These are phyloP conservation scores for Spencermartinsiella europaea DNA, from an alignment of 805 yeast genomes.

Conservation along the genomic window DNA sequence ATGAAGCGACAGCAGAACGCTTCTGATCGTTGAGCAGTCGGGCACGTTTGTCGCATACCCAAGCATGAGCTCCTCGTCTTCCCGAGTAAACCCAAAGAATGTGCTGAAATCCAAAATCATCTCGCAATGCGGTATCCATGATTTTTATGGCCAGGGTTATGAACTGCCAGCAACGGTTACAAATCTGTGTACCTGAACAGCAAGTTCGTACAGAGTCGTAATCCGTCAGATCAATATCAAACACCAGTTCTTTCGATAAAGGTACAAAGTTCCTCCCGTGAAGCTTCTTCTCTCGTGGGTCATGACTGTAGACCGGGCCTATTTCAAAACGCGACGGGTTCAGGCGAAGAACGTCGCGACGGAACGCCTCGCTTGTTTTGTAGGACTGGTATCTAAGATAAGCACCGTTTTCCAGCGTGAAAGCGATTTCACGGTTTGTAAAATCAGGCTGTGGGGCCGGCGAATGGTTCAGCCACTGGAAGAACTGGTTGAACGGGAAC, in stretches of 20 bases:
- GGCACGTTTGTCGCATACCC: conserved; percentile 89
- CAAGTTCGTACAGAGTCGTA: conserved; percentile 93
- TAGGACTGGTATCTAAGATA: conserved; percentile 87
- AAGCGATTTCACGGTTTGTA: conserved; percentile 88
- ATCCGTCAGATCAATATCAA: conserved; percentile 97
- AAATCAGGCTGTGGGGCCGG: conserved; percentile 71
- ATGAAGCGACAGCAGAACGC: conserved; percentile 76
- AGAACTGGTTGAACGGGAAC: conserved; percentile 74
- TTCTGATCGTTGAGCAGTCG: conserved; percentile 64
- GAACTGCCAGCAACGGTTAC: conserved; percentile 89
- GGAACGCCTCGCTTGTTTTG: conserved; percentile 61
- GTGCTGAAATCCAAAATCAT: conserved; percentile 86
- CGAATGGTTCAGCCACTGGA: conserved; percentile 86
- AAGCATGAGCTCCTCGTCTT: conserved; percentile 98
- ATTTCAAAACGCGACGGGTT: conserved; percentile 90
- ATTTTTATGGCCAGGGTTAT: conserved; percentile 78
- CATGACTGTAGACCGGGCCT: conserved; percentile 85
- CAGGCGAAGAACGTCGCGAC: conserved; percentile 62
- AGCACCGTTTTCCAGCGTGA: conserved; percentile 80
- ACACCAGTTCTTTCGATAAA: conserved; percentile 77
- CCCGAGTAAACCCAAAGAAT: conserved; percentile 96
- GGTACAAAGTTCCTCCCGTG: conserved; percentile 79
- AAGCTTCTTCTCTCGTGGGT: conserved; percentile 75
- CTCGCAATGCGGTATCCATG: conserved; percentile 62
- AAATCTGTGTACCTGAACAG: conserved; percentile 79